Evolutionary conservation across 129 eudicot species (phyloP).

Genomic region (Pseudognaphalium luteoalbum): DNA sequence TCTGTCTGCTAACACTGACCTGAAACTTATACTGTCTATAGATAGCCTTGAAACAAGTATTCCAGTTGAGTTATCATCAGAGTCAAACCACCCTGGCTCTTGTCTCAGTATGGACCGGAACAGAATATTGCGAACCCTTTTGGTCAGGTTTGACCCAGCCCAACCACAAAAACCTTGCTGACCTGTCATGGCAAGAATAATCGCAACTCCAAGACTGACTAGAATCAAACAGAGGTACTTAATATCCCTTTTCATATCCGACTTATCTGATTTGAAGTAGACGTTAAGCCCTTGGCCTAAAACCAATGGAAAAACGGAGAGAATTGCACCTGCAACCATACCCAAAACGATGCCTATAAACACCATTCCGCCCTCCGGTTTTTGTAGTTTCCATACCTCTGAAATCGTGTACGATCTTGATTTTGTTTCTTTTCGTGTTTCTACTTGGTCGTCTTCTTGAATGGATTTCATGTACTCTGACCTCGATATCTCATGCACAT

Average conservation of each 20-base stretch:
- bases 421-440: conserved; percentile 30
- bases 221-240: conserved; percentile 53
- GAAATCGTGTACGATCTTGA: conserved; percentile 41
- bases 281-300: conserved; percentile 71
- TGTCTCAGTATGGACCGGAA: conserved; percentile 64
- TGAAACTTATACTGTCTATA: conserved; percentile 53
- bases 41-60: conserved; percentile 70
- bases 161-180: conserved; percentile 90
- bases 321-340: conserved; percentile 74
- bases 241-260: conserved; percentile 51
- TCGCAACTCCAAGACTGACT: conserved; percentile 64
- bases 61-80: conserved; percentile 63
- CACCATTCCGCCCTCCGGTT: conserved; percentile 52
- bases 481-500: conserved; percentile 46
- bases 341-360: conserved; percentile 57
- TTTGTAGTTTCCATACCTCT: conserved; percentile 65
- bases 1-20: conserved; percentile 76
- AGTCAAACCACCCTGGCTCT: conserved; percentile 90
- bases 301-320: conserved; percentile 63
- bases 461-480: conserved; percentile 47
- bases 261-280: conserved; percentile 41
- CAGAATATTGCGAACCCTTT: conserved; percentile 48
- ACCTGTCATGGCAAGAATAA: conserved; percentile 70
- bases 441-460: conserved; percentile 35
- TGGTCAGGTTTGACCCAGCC: conserved; percentile 85